Base-by-base conservation (phyloP, 2,329 filamentous ascomycete species). In the Aspergillus carbonarius region DNA sequence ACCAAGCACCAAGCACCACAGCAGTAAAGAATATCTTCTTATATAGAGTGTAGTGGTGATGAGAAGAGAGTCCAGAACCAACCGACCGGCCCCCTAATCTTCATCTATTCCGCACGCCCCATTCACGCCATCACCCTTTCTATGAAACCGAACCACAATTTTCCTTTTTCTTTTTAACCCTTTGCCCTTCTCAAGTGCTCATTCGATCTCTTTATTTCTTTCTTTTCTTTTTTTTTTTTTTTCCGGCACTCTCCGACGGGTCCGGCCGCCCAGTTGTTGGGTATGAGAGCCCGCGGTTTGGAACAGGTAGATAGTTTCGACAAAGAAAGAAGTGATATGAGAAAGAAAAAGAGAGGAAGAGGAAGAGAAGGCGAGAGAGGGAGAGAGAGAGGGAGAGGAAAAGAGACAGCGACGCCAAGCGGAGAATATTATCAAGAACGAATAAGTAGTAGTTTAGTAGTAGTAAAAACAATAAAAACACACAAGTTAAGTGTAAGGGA, bases 351-450 rank as follows among this genome's bases (percentile, higher is more conserved):
- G 39, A 20, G 50, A 27, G 23, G 32, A 20, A 17, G 15, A 18
- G 35, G 20, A 42, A 50, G 27, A 35, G 7, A n/a, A n/a, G n/a
- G n/a, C n/a, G n/a, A 18, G 35, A 23, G 48, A 32, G 12, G 12
- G 47, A 13, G 12, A 15, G 47, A 18, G 23, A 20, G 47, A 8
- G 5, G 17, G 2, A 3, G 17, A 27, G 27, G 9, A 53, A n/a
- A 54, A 44, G 51, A 44, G 40, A 54, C 51, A 53, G 37, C 25
- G 37, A 54, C 39, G 37, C 51, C 51, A 54, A 54, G 51, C 34
- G 51, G 51, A 54, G 51, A 54, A 54, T 54, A 54, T 54, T 54
- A 54, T 40, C 51, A 54, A 54, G 51, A 54, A 54, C 44, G 44
- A 9, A 32, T 27, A 48, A 48, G 44, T 48, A 48, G n/a, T 48